Evolutionary conservation across 192 early-diverging fungal species (phyloP).

Genomic region (Podila verticillata): DNA sequence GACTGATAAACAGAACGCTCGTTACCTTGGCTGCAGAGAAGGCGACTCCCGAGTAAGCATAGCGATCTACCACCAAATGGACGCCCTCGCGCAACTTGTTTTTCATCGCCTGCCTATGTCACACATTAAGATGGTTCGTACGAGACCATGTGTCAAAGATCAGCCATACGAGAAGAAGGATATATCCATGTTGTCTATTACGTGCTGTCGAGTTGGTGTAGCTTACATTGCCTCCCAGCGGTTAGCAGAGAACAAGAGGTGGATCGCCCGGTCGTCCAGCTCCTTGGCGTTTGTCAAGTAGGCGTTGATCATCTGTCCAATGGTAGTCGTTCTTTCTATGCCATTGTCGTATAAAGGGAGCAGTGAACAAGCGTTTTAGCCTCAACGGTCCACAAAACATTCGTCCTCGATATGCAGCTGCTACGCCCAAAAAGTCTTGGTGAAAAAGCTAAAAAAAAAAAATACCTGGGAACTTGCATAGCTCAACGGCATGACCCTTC

Average conservation of each 20-base stretch:
- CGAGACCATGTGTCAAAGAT: no score
- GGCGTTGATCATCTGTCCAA: slow-evolving; percentile 89
- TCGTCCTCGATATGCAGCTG: background rate
- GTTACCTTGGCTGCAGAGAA: slow-evolving; percentile 90
- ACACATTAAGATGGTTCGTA: background rate
- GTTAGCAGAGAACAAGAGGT: slow-evolving; percentile 96
- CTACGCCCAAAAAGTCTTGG: background rate
- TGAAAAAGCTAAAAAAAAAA: background rate
- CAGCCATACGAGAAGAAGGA: no score
- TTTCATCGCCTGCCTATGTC: slow-evolving; percentile 64
- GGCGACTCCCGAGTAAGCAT: slow-evolving; percentile 95
- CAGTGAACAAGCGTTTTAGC: background rate
- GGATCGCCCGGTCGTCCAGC: slow-evolving; percentile 85
- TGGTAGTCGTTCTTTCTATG: slow-evolving; percentile 87
- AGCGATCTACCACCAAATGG: slow-evolving; percentile 90
- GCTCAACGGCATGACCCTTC: slow-evolving; percentile 54
- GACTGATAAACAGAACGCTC: no score
- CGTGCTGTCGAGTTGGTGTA: background rate
- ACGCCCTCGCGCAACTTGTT: slow-evolving; percentile 70
- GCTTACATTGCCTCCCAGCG: slow-evolving; percentile 90
- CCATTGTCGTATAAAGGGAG: background rate
- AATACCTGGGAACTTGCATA: slow-evolving; percentile 87
- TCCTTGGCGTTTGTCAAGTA: slow-evolving; percentile 79
- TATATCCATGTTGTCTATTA: background rate
- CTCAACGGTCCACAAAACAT: background rate